Conservation (phyloP, 345 rosid genomes). For the Nasturtium officinale region DNA sequence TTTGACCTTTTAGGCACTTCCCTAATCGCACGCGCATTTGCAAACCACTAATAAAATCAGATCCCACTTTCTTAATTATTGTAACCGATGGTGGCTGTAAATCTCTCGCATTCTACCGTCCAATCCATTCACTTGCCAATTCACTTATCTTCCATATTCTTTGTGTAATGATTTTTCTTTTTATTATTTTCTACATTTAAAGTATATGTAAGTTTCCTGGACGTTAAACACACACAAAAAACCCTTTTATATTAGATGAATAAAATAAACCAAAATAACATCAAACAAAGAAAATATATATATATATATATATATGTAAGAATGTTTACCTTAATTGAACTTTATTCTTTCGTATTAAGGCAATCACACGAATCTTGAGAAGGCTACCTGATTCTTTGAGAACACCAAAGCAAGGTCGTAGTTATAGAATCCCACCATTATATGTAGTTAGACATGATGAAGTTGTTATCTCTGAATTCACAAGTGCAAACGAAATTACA, state of each 20-base stretch:
- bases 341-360: neutral
- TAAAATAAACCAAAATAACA: neutral
- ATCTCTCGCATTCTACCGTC: conserved; percentile 25
- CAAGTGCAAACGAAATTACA: neutral
- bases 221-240: neutral
- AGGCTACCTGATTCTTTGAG: neutral
- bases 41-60: conserved; percentile 26
- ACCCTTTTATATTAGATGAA: neutral
- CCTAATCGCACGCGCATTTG: conserved; percentile 37
- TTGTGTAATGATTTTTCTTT: conserved; percentile 6
- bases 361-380: neutral
- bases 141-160: conserved; percentile 23
- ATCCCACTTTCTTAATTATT: conserved; percentile 33
- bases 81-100: conserved; percentile 23
- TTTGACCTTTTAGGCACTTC: conserved; percentile 34
- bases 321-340: neutral
- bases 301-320: too few species aligned
- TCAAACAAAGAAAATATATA: too few species aligned
- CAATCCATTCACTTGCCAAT: conserved; percentile 38
- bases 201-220: neutral
- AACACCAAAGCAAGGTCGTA: neutral
- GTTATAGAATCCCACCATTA: too few species aligned
- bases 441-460: too few species aligned
- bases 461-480: too few species aligned
- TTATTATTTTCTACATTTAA: neutral